Evolutionary conservation across 2,329 filamentous ascomycete genomes (phyloP).

Genomic region (Scedosporium aurantiacum): DNA sequence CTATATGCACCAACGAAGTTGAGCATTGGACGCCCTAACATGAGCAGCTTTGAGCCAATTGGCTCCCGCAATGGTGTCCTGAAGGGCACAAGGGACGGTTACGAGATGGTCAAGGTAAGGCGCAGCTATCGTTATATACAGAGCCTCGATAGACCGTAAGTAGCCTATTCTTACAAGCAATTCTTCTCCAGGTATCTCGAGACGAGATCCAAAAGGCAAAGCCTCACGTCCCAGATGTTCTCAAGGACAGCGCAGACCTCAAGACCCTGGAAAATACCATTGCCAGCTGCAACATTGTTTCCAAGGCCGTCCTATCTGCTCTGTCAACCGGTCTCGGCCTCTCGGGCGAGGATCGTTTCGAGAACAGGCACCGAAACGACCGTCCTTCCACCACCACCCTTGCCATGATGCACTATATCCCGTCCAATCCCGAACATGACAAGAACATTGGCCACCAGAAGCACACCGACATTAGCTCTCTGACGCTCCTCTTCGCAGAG

Average conservation of each 20-base stretch:
- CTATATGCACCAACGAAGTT: background rate
- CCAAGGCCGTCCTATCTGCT: conserved; percentile 37
- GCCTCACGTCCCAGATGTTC: conserved; percentile 32
- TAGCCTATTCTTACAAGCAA: background rate
- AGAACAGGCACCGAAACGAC: conserved; percentile 40
- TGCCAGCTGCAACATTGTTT: conserved; percentile 37
- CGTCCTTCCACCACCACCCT: conserved; percentile 36
- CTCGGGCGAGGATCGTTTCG: conserved; percentile 32
- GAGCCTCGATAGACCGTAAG: background rate
- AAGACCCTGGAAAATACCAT: conserved; percentile 37
- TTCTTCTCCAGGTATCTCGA: conserved; percentile 23
- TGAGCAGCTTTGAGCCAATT: conserved; percentile 35
- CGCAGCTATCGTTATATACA: background rate
- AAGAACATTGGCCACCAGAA: conserved; percentile 41
- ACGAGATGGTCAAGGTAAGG: conserved; percentile 39
- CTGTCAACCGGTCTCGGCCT: conserved; percentile 37
- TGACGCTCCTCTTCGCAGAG: conserved; percentile 44
- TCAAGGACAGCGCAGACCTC: conserved; percentile 37
- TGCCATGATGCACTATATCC: conserved; percentile 45
- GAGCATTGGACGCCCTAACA: background rate
- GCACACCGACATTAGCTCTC: conserved; percentile 45
- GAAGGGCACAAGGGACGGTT: conserved; percentile 36
- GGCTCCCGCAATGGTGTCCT: conserved; percentile 36
- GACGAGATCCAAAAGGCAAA: conserved; percentile 37
- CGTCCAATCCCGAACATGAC: conserved; percentile 27